Conservation (phyloP, 2,329 filamentous ascomycete genomes). For the Atkinsonella texensis region DNA sequence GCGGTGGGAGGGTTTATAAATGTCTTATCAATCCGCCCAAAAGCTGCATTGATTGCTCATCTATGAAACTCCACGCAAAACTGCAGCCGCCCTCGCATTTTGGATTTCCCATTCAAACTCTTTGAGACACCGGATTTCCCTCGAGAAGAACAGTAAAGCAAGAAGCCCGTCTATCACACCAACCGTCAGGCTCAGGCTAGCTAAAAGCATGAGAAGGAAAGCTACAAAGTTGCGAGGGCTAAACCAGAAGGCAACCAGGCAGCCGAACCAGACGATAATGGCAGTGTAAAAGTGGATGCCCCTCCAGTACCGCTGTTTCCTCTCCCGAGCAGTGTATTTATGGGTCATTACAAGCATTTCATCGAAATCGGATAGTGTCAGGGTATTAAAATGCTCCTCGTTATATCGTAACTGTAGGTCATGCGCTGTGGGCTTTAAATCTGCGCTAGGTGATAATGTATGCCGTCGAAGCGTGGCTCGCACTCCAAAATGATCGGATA, state of each 20-base stretch:
- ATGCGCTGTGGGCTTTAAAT: conserved; percentile 11
- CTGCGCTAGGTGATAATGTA: conserved; percentile 14
- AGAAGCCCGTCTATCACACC: conserved; percentile 79
- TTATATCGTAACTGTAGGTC: conserved; percentile 22
- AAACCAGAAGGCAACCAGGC: conserved; percentile 79
- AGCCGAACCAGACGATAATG: conserved; percentile 56
- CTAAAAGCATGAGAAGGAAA: conserved; percentile 70
- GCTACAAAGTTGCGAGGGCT: conserved; percentile 61
- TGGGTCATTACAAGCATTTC: conserved; percentile 61
- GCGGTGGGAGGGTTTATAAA: too few relatives aligned
- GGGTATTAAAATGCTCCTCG: conserved; percentile 9
- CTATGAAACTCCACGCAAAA: conserved; percentile 5
- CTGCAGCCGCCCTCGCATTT: conserved; percentile 44
- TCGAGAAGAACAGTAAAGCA: conserved; percentile 73
- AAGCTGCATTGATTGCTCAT: not conserved
- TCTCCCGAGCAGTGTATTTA: conserved; percentile 59
- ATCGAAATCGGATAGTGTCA: conserved; percentile 31
- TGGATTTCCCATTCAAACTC: conserved; percentile 92
- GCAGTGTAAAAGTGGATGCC: conserved; percentile 61
- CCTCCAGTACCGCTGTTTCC: conserved; percentile 58
- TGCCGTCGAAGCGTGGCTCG: conserved; percentile 59
- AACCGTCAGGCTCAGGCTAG: conserved; percentile 62
- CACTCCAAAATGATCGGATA: conserved; percentile 92
- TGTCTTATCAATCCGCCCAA: not conserved
- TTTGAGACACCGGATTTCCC: conserved; percentile 68